Evolutionary conservation across 208 protist genomes (phyloP).

Genomic region (Wallacemonas sp.): DNA sequence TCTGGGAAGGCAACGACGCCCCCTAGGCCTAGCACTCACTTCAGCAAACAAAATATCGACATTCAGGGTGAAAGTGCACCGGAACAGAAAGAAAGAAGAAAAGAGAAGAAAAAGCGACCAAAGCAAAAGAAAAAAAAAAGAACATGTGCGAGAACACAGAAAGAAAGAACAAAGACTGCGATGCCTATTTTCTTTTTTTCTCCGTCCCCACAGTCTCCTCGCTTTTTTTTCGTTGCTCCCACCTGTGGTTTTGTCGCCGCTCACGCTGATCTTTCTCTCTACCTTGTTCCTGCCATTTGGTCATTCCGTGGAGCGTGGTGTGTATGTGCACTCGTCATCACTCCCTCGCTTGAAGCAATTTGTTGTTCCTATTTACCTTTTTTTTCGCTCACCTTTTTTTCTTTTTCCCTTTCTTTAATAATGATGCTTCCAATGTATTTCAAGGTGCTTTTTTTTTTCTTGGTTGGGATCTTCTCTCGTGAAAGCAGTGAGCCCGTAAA

Average conservation of each 20-base stretch:
- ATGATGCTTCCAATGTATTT: constrained; percentile 17
- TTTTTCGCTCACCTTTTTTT: constrained; percentile 13
- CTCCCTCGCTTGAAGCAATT: too few species aligned
- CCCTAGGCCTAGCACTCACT: too few species aligned
- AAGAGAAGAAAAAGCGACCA: constrained; percentile 13
- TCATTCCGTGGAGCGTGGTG: background rate
- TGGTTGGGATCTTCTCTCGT: background rate
- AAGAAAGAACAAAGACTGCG: constrained; percentile 7
- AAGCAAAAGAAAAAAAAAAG: constrained; percentile 22
- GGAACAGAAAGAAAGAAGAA: constrained; percentile 2
- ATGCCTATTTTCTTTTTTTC: constrained; percentile 14
- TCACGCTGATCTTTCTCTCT: background rate
- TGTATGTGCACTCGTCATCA: too few species aligned
- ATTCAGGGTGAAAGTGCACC: background rate
- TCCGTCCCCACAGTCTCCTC: background rate
- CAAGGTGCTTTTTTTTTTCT: constrained; percentile 19
- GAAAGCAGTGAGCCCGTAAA: background rate
- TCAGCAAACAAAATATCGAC: too few species aligned
- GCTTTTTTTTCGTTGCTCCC: constrained; percentile 4
- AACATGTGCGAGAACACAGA: background rate
- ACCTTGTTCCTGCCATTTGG: background rate
- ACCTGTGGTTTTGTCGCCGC: too few species aligned
- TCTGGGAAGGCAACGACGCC: too few species aligned
- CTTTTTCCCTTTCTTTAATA: constrained; percentile 20
- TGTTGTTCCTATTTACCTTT: constrained; percentile 13